phyloP scores from a whole-genome alignment of 2,329 filamentous ascomycete species.

The Triangularia setosa region DNA sequence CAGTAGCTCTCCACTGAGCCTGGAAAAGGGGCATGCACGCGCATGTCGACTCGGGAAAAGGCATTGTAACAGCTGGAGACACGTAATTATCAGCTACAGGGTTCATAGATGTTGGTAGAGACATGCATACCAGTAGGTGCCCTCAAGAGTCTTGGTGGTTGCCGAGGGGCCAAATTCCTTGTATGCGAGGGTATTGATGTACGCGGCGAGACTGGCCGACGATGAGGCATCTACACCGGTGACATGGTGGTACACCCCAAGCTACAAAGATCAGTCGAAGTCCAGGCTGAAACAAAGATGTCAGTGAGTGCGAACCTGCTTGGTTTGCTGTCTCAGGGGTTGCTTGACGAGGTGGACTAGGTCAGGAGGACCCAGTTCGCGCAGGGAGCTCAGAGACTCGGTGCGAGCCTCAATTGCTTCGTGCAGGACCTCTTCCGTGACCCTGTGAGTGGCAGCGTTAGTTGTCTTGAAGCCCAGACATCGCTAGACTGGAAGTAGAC shows the following conservation, averaged over 20 bases:
- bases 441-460: slow-evolving; percentile 48
- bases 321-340: slow-evolving; percentile 52
- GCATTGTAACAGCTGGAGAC: slow-evolving; percentile 84
- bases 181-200: slow-evolving; percentile 97
- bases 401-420: slow-evolving; percentile 90
- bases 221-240: slow-evolving; percentile 96
- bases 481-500: slow-evolving; percentile 29
- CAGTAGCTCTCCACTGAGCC: slow-evolving; percentile 96
- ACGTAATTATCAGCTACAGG: slow-evolving; percentile 8
- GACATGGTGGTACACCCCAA: slow-evolving; percentile 95
- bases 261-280: slow-evolving; percentile 44
- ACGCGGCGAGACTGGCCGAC: slow-evolving; percentile 91
- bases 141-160: slow-evolving; percentile 82
- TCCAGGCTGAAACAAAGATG: neutral
- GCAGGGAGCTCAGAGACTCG: slow-evolving; percentile 77
- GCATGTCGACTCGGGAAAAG: slow-evolving; percentile 96
- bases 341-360: slow-evolving; percentile 90
- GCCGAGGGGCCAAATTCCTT: slow-evolving; percentile 74
- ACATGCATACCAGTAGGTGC: slow-evolving; percentile 75
- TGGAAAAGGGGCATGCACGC: slow-evolving; percentile 94
- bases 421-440: slow-evolving; percentile 89
- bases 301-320: slow-evolving; percentile 42
- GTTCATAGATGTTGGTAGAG: neutral
- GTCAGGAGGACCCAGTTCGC: slow-evolving; percentile 93
- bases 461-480: slow-evolving; percentile 16